phyloP scores from a whole-genome alignment of 2,329 filamentous ascomycete species.

The Alternaria panax region DNA sequence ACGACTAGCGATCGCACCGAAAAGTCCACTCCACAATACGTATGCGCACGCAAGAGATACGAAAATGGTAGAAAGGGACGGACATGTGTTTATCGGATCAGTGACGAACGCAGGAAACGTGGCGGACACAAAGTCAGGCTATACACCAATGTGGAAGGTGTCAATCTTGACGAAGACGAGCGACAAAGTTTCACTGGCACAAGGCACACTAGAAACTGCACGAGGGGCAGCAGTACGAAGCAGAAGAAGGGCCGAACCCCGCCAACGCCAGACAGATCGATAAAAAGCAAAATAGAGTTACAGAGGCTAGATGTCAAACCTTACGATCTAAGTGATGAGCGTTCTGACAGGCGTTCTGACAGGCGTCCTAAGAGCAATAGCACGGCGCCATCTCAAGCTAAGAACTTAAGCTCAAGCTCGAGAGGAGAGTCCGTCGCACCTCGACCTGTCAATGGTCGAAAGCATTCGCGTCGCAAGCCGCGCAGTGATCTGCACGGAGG shows the following conservation, averaged over 20 bases:
- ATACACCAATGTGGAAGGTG: slow-evolving; percentile 3
- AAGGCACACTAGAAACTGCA: background rate
- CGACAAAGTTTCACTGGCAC: background rate
- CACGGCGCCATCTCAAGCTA: background rate
- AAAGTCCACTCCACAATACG: background rate
- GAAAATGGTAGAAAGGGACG: slow-evolving; percentile 1
- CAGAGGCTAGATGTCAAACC: background rate
- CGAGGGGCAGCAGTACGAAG: background rate
- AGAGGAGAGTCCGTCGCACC: background rate
- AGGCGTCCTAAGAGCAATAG: background rate
- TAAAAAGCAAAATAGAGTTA: background rate
- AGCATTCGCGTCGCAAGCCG: background rate
- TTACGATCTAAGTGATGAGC: background rate
- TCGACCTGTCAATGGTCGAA: background rate
- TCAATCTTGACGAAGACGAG: slow-evolving; percentile 1
- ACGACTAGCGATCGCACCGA: background rate
- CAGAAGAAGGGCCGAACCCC: background rate
- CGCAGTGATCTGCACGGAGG: background rate
- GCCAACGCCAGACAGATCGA: background rate
- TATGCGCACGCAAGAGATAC: slow-evolving; percentile 1
- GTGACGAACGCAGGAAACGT: background rate
- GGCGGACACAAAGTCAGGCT: background rate
- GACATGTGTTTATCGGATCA: slow-evolving; percentile 1
- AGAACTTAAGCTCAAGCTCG: background rate
- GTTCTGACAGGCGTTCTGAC: background rate